A percentile compares a stretch with the other conserved stretches of the same genome.
These are phyloP conservation scores for Fragilaria crotonensis DNA, from an alignment of 108 stramenopile species.

Conservation along the genomic window DNA sequence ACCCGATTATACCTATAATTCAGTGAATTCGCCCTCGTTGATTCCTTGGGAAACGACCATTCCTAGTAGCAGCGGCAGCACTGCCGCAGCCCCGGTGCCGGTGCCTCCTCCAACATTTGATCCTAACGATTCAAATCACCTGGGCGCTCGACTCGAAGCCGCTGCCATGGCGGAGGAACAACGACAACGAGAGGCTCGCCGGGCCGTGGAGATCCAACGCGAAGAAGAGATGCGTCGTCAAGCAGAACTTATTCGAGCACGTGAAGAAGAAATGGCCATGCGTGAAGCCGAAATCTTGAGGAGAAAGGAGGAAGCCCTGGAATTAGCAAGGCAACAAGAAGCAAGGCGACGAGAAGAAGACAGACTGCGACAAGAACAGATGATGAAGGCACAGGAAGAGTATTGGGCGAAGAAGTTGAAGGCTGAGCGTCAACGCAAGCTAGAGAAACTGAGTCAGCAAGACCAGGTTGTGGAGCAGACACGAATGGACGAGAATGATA, in stretches of 20 bases:
- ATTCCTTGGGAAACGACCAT: not conserved
- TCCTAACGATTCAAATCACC: conserved; percentile 11
- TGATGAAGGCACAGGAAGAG: conserved; percentile 40
- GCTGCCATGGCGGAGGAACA: conserved; percentile 41
- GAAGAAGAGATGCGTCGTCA: conserved; percentile 13
- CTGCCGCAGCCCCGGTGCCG: not conserved
- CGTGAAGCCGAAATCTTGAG: conserved; percentile 25
- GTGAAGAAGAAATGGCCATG: conserved; percentile 22
- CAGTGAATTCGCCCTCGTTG: not conserved
- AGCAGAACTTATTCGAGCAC: conserved; percentile 18
- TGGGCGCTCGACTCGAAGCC: conserved; percentile 38
- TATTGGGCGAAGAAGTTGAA: conserved; percentile 45
- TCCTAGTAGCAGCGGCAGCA: not conserved
- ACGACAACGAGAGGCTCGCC: not conserved
- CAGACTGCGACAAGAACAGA: conserved; percentile 19
- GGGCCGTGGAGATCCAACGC: not conserved
- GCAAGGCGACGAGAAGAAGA: conserved; percentile 26
- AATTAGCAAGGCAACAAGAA: conserved; percentile 13
- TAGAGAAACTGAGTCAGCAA: not conserved
- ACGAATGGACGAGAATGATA: too few species aligned
- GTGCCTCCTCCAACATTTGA: not conserved
- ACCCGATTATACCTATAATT: not conserved
- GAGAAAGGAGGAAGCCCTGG: conserved; percentile 22
- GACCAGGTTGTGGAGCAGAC: too few species aligned
- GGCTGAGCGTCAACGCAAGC: conserved; percentile 22